Percentiles rank a stretch among this genome's conserved stretches.
Conservation (phyloP, 1,139 yeast species). For the Candida sanyaensis region DNA sequence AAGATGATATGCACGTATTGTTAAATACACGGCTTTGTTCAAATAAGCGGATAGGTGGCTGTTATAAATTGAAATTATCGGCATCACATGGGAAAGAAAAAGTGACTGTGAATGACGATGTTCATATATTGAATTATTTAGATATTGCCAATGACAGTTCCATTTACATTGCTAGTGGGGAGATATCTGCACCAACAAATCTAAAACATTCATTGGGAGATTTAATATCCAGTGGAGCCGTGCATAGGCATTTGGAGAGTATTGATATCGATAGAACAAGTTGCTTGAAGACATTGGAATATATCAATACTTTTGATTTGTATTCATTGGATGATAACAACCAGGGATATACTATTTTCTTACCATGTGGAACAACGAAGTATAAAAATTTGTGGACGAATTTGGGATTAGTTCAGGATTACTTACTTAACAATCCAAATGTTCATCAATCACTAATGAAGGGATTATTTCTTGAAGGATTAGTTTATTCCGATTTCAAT, state of each 20-base stretch:
- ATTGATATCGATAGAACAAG: conserved; percentile 35
- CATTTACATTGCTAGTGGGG: conserved; percentile 65
- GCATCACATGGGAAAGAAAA: conserved; percentile 39
- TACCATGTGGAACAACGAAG: conserved; percentile 61
- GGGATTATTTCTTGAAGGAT: conserved; percentile 60
- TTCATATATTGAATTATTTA: conserved; percentile 47
- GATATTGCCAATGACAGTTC: conserved; percentile 52
- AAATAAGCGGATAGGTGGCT: conserved; percentile 41
- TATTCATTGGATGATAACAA: conserved; percentile 48
- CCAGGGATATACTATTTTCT: conserved; percentile 70
- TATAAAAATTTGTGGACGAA: conserved; percentile 56
- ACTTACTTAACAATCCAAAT: conserved; percentile 54
- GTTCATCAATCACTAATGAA: conserved; percentile 54
- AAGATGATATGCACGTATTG: conserved; percentile 19
- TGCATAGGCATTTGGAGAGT: conserved; percentile 31
- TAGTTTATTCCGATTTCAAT: conserved; percentile 67
- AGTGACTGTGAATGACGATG: conserved; percentile 39
- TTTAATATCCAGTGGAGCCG: conserved; percentile 37
- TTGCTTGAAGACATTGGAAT: conserved; percentile 38
- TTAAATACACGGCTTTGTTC: conserved; percentile 33
- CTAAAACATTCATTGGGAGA: conserved; percentile 42
- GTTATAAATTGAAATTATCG: conserved; percentile 46
- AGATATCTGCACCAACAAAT: conserved; percentile 37
- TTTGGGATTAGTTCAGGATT: conserved; percentile 62
- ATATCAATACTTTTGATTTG: conserved; percentile 31